Base-by-base conservation (phyloP, 192 early-diverging fungal species). In the Mortierella antarctica region DNA sequence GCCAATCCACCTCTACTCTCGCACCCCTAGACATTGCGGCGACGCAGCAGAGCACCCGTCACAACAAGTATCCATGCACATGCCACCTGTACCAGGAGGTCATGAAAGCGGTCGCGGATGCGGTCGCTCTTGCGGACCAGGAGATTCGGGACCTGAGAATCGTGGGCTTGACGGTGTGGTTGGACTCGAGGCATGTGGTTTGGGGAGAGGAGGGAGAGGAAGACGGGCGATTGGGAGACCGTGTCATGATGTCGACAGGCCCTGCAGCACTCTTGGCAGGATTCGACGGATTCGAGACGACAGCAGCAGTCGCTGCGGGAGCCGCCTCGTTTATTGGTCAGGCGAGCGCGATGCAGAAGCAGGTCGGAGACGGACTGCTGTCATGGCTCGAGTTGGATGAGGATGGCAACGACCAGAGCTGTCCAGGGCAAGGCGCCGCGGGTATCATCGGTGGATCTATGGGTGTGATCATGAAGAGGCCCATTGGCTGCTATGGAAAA, bases 401-500 rank as follows among this genome's bases (percentile, higher is more conserved):
- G 8, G 44, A 53, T 47, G 42, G 14, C 23, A 20, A 20, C 14
- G 57, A 50, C 0, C 45, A 13, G 7, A 31, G 12, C 10, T 45
- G 40, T 20, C 4, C 62, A 20, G 65, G 65, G 7, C 65, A 62
- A 13, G 73, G 73, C 0, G 73, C 65, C 5, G 42, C 51, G 46
- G 65, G 73, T 18, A 68, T 75, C 39, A 62, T 75, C 40, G 73
- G 65, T 17, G 65, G 73, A 10, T 75, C 73, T 4, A 68, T 68
- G 51, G 65, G 73, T 21, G 65, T 67, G 17, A 61, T 75, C 48
- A 75, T 75, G 58, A 75, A 67, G 59, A 58, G 73, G 10, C 73
- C 73, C 7, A 68, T 75, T 50, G 73, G 73, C 17, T 49, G 1
- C 5, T 75, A 75, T 50, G 73, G 73, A 6, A 48, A 49, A 14